Conservation (phyloP, 805 yeast genomes). For the Clavispora vitiphila region DNA sequence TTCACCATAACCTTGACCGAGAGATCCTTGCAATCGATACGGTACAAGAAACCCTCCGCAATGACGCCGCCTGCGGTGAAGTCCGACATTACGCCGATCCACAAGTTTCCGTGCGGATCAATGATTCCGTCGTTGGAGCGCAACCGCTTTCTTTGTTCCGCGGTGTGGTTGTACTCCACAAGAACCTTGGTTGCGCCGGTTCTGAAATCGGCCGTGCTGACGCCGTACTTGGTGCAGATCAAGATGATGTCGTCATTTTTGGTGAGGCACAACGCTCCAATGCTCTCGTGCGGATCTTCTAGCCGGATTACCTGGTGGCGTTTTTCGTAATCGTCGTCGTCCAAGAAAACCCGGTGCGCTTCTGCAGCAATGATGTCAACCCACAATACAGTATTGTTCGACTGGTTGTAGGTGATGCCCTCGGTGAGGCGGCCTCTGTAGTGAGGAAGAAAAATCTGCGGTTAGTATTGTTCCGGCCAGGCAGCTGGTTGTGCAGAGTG, state of each 20-base stretch:
- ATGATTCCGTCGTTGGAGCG: constrained; percentile 79
- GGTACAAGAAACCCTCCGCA: constrained; percentile 49
- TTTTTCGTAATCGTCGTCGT: constrained; percentile 9
- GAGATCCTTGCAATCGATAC: constrained; percentile 29
- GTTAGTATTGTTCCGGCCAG: constrained; percentile 13
- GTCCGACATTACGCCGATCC: constrained; percentile 78
- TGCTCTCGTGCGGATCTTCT: constrained; percentile 34
- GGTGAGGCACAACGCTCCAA: constrained; percentile 75
- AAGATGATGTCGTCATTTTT: constrained; percentile 44
- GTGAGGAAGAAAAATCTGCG: constrained; percentile 13
- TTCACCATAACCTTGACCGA: constrained; percentile 26
- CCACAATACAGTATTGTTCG: constrained; percentile 49
- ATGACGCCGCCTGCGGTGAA: constrained; percentile 32
- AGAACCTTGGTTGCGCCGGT: constrained; percentile 35
- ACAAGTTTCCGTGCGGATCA: constrained; percentile 70
- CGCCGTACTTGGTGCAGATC: constrained; percentile 63
- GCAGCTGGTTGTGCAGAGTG: too few relatives aligned
- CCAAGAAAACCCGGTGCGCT: constrained; percentile 31
- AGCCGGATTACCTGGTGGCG: constrained; percentile 38
- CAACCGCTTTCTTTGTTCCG: constrained; percentile 17
- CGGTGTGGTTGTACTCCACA: constrained; percentile 31
- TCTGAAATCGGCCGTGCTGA: constrained; percentile 48
- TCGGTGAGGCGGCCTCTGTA: constrained; percentile 53
- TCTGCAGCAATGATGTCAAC: constrained; percentile 42
- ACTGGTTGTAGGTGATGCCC: constrained; percentile 59